Base-by-base conservation (phyloP, 345 rosid genomes). In the Gossypium turneri region DNA sequence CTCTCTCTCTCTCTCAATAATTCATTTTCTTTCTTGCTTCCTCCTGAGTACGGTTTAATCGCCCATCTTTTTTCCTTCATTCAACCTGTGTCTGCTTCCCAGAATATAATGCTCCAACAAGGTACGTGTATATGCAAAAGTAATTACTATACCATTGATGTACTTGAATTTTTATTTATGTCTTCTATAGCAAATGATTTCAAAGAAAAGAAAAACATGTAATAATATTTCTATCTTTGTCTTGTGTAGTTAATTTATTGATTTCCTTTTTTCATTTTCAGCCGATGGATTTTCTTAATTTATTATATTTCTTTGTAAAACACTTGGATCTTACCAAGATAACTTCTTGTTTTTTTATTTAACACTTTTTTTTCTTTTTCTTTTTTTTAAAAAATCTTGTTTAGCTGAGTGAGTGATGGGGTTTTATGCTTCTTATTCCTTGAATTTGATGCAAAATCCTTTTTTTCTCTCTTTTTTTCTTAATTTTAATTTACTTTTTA, bases 91-190 rank as follows among this genome's bases (percentile, higher is more conserved):
- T 79, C 79, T 70, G 7, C 66, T 51, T 62, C 62, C 17, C 76
- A 34, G 70, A 78, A 71, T 79, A 75, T 83, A 80, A 86, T 84
- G 83, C 76, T 83, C 78, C 81, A 74, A 83, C 81, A 82, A 88
- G 91, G 89, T 87, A 83, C 73, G 68, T 69, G 41, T 34, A 34
- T 34, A 4, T 69, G 12, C 17, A 12, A 24, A 29, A 63, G 11
- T 41, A 48, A 38, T 44, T 62, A 50, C 38, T 15, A 43, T 51
- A 16, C 9, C 55, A 56, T 17, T 53, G 22, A 5, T 34, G 41
- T 34, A 34, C 41, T 34, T 34, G 41, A 34, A 34, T 34, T 34
- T 34, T 34, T 34, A 5, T 34, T 34, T 34, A 34, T 34, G 41
- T 34, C 7, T 34, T 34, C 41, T 34, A 34, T 34, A 34, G 41